phyloP scores from a whole-genome alignment of 495 filamentous ascomycete genomes.

The Penicillium riverlandense region DNA sequence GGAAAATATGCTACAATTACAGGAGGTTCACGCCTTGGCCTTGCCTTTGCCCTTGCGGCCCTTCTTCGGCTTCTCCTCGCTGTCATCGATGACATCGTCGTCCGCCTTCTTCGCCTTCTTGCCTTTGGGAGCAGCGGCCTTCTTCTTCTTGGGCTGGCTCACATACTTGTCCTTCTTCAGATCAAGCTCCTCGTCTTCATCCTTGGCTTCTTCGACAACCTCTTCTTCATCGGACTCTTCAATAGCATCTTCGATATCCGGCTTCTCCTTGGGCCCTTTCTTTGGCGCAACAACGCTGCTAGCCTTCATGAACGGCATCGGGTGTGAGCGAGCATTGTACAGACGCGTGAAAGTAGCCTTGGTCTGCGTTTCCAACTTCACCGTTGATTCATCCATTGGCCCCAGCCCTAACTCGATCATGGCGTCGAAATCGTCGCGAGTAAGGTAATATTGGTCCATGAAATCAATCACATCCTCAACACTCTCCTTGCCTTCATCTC shows the following conservation, averaged over 20 bases:
- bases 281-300: constrained; percentile 67
- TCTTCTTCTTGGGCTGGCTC: constrained; percentile 79
- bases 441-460: constrained; percentile 98
- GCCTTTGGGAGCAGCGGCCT: constrained; percentile 31
- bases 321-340: constrained; percentile 85
- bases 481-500: constrained; percentile 64
- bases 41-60: constrained; percentile 36
- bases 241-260: constrained; percentile 93
- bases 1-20: constrained; percentile 6
- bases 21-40: constrained; percentile 22
- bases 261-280: constrained; percentile 62
- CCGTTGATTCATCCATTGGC: constrained; percentile 61
- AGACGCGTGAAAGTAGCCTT: constrained; percentile 83
- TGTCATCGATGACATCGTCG: constrained; percentile 33
- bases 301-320: constrained; percentile 93
- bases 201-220: constrained; percentile 50
- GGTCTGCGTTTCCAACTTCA: constrained; percentile 76
- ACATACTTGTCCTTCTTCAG: constrained; percentile 95
- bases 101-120: constrained; percentile 54
- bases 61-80: constrained; percentile 50
- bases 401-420: constrained; percentile 90
- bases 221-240: constrained; percentile 80
- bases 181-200: constrained; percentile 65
- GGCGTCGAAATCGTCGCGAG: constrained; percentile 86
- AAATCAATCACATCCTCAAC: constrained; percentile 72